A percentile compares a stretch with the other conserved stretches of the same genome.
Evolutionary conservation across 2,329 filamentous ascomycete species (phyloP).

Genomic region (Diaporthe sp.): DNA sequence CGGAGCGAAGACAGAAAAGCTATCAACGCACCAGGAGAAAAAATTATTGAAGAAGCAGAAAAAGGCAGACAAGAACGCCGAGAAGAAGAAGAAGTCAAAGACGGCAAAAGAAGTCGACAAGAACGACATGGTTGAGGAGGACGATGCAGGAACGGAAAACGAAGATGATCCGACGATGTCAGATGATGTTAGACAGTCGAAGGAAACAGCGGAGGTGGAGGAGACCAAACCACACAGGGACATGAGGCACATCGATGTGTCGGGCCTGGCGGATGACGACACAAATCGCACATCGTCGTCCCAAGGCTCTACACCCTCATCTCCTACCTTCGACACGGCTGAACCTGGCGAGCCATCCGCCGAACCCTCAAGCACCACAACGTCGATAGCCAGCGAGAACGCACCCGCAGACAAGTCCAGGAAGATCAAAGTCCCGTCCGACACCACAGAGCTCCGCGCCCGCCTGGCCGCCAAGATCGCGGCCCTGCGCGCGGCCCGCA

Average conservation of each 20-base stretch:
- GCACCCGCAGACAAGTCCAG: conserved; percentile 73
- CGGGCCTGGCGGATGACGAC: conserved; percentile 61
- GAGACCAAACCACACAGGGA: conserved; percentile 45
- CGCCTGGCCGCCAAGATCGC: conserved; percentile 88
- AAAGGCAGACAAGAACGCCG: conserved; percentile 41
- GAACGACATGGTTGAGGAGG: neutral
- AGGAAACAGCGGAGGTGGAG: conserved; percentile 46
- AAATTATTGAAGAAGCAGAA: conserved; percentile 44
- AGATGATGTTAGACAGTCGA: conserved; percentile 40
- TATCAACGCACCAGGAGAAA: conserved; percentile 38
- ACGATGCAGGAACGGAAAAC: conserved; percentile 60
- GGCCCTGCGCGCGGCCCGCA: conserved; percentile 84
- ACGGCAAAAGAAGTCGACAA: conserved; percentile 34
- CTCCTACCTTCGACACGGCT: conserved; percentile 71
- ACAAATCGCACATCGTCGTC: conserved; percentile 55
- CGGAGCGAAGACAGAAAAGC: conserved; percentile 41
- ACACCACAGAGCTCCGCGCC: conserved; percentile 80
- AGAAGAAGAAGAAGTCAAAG: conserved; percentile 43
- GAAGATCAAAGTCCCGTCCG: conserved; percentile 75
- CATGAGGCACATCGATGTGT: conserved; percentile 59
- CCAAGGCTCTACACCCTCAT: conserved; percentile 66
- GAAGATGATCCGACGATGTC: conserved; percentile 31
- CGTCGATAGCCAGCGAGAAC: conserved; percentile 77
- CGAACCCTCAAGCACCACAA: conserved; percentile 69
- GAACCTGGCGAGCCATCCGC: conserved; percentile 52